Percentiles rank a stretch among this genome's conserved stretches.
Conservation (phyloP, 2,329 filamentous ascomycete genomes). For the Diaporthe aspalathi region DNA sequence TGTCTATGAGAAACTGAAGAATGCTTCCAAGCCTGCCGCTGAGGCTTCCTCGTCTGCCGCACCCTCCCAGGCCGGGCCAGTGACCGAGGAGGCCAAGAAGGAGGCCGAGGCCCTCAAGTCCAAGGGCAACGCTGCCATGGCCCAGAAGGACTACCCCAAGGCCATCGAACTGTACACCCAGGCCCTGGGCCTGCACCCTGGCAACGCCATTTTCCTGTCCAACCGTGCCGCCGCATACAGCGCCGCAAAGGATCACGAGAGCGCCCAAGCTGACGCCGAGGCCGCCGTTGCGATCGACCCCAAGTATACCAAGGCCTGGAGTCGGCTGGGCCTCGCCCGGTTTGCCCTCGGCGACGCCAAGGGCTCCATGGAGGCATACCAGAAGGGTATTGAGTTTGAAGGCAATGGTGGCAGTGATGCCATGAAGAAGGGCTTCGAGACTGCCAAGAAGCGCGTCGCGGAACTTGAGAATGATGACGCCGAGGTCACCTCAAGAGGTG, state of each 20-base stretch:
- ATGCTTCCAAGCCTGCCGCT: slow-evolving; percentile 53
- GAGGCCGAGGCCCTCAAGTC: slow-evolving; percentile 91
- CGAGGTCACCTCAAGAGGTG: slow-evolving; percentile 53
- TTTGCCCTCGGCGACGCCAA: slow-evolving; percentile 92
- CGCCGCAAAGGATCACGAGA: slow-evolving; percentile 84
- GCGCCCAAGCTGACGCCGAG: slow-evolving; percentile 89
- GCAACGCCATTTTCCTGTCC: slow-evolving; percentile 95
- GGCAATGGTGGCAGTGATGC: slow-evolving; percentile 94
- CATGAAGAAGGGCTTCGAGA: slow-evolving; percentile 98
- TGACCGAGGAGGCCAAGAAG: slow-evolving; percentile 72
- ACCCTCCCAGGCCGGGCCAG: slow-evolving; percentile 51
- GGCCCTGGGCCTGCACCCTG: slow-evolving; percentile 82
- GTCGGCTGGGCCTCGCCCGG: slow-evolving; percentile 86
- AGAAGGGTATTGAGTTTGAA: slow-evolving; percentile 91
- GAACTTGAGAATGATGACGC: slow-evolving; percentile 74
- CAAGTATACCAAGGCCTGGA: slow-evolving; percentile 97
- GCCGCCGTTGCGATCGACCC: slow-evolving; percentile 89
- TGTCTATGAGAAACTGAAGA: slow-evolving; percentile 95
- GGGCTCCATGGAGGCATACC: slow-evolving; percentile 94
- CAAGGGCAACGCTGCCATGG: slow-evolving; percentile 94
- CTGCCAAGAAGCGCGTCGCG: slow-evolving; percentile 86
- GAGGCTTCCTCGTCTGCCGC: slow-evolving; percentile 56
- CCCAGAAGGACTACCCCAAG: slow-evolving; percentile 84
- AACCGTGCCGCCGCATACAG: slow-evolving; percentile 97
- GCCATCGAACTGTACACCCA: slow-evolving; percentile 91